Evolutionary conservation across 2,329 filamentous ascomycete species (phyloP).

Genomic region (Claviceps digitariae): DNA sequence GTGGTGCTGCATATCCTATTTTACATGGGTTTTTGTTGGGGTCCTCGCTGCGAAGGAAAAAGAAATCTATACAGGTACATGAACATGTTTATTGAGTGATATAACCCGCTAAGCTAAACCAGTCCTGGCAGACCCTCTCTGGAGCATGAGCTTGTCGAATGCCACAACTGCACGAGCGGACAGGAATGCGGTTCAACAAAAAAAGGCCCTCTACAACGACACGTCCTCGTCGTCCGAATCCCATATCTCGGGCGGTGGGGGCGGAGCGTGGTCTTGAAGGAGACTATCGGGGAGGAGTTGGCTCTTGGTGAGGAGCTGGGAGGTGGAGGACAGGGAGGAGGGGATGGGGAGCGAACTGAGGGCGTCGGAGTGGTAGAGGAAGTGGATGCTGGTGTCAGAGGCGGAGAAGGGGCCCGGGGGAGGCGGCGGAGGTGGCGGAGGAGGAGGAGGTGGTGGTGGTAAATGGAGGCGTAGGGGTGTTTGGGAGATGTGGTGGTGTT

Average conservation of each 20-base stretch:
- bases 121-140: too few species aligned
- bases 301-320: conserved; percentile 36
- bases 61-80: too few species aligned
- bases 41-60: too few species aligned
- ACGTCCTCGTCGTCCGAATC: conserved; percentile 22
- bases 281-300: conserved; percentile 39
- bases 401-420: not conserved
- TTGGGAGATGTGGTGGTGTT: not conserved
- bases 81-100: too few species aligned
- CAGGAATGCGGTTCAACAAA: too few species aligned
- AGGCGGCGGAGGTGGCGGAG: not conserved
- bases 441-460: not conserved
- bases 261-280: conserved; percentile 20
- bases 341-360: conserved; percentile 7
- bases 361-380: conserved; percentile 14
- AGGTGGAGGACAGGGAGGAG: conserved; percentile 15
- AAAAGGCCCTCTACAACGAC: conserved; percentile 8
- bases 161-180: too few species aligned
- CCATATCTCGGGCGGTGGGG: conserved; percentile 20
- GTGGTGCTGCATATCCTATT: too few species aligned
- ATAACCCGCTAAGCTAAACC: too few species aligned
- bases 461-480: not conserved
- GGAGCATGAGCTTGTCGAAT: too few species aligned
- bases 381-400: conserved; percentile 3
- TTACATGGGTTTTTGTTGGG: too few species aligned